Percentiles rank a stretch among this genome's conserved stretches.
Evolutionary conservation across 768 basidiomycete genomes (phyloP).

Genomic region (Termitomyces sp.): DNA sequence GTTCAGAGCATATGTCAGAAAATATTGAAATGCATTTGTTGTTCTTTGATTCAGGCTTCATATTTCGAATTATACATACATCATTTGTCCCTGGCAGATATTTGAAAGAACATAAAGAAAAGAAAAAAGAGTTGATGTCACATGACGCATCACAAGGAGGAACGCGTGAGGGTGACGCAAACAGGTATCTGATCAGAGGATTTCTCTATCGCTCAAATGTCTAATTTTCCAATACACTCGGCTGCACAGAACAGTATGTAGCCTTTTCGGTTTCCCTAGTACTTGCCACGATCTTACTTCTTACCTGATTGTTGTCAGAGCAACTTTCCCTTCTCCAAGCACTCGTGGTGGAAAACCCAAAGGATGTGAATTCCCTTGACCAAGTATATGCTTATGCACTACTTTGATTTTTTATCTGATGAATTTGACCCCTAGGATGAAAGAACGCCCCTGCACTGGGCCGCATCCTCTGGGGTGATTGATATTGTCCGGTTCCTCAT

Average conservation of each 20-base stretch:
- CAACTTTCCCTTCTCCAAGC: conserved; percentile 68
- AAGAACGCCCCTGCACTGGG: conserved; percentile 84
- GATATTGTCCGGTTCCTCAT: conserved; percentile 67
- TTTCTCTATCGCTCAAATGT: conserved; percentile 2
- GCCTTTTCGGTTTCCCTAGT: not conserved
- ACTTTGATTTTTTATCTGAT: not conserved
- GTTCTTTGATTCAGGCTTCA: not conserved
- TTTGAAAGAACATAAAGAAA: not conserved
- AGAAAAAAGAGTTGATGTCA: not conserved
- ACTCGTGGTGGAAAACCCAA: conserved; percentile 57
- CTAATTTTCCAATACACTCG: conserved; percentile 46
- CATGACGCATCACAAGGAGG: conserved; percentile 5
- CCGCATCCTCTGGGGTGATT: conserved; percentile 65
- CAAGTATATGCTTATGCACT: conserved; percentile 33
- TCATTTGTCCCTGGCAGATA: not conserved
- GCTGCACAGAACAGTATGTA: conserved; percentile 66
- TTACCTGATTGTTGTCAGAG: conserved; percentile 32
- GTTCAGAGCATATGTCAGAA: no score
- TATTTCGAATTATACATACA: not conserved
- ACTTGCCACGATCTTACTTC: not conserved
- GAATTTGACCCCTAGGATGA: conserved; percentile 47
- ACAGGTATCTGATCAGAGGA: not conserved
- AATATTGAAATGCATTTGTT: not conserved
- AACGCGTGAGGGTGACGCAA: not conserved
- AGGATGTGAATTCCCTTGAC: conserved; percentile 57